Base-by-base conservation (phyloP, 257 asterid species). In the Solanum paucissectum region DNA sequence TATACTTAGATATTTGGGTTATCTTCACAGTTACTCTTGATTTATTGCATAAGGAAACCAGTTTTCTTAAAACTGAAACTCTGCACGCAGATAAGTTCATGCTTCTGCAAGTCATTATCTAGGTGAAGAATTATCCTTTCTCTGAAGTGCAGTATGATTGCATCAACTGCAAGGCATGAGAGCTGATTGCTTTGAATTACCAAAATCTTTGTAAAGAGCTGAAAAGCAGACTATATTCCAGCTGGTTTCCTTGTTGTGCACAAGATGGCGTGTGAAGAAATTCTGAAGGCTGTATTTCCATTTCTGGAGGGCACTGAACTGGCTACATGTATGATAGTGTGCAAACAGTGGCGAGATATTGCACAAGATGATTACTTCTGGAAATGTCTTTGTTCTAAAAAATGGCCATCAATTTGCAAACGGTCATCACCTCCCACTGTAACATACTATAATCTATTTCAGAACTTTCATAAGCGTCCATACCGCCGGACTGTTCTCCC, bases 321-420 rank as follows among this genome's bases (percentile, higher is more conserved):
- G 40, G 98, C 92, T 4, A 84, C 92, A 72, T 97, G 99, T 83
- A 94, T 94, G 98, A 52, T 86, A 36, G 99, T 97, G 66, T 92
- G 93, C 87, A 97, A 93, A 93, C 96, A 91, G 88, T 97, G 99
- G 99, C 92, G 81, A 60, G 97, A 93, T 58, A 84, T 92, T 86
- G 99, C 98, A 49, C 86, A 32, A 86, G 99, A 97, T 58, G 99
- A 97, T 91, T 96, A 94, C 90, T 91, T 96, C 72, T 97, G 99
- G 99, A 97, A 94, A 94, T 97, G 99, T 89, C 89, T 96, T 3
- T 97, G 99, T 76, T 90, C 90, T 49, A 94, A 94, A 89, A 93
- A 93, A 90, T 97, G 99, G 99, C 99, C 99, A 77, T 95, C 99
- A 9, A 86, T 94, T 83, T 96, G 98, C 93, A 94, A 94, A 88